Evolutionary conservation across 2,329 filamentous ascomycete genomes (phyloP), one percentile per base, ranked within the genome.

Genomic region (Cladorrhinum sp.): DNA sequence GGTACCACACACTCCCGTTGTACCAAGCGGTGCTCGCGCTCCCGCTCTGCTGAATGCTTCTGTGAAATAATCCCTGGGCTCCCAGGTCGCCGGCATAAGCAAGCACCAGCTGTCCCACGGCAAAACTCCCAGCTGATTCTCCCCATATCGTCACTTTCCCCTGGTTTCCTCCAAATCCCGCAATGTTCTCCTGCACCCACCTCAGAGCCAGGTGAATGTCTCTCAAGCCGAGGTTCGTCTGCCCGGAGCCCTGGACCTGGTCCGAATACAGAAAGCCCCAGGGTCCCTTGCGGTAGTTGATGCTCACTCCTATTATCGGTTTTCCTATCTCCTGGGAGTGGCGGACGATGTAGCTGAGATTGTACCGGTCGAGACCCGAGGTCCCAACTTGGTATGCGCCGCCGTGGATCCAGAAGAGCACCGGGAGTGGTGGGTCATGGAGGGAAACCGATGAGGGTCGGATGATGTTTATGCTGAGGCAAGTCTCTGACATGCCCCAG

Each of bases 391-490:
- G 62, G 41, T 67, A 67, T 16, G 67, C 71, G 18, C 72, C 72
- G 1, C 78, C 78, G 64, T 85, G 79, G 57, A 86, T 84, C 82
- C 83, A 87, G 0, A 86, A 77, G 12, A 76, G 77, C 3, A 87
- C 80, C 0, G 85, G 85, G 1, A 71, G 60, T 20, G 6, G 38
- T 16, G 38, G 6, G 18, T 45, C 18, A 29, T 5, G 10, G 6
- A 6, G 6, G 38, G 5, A 16, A 45, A 45, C 38, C 5, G 16
- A 16, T 4, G 38, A 16, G 0, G 84, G 83, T 3, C 85, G 78
- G 18, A 88, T 74, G 5, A 88, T 77, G 65, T 87, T 88, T 62
- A 88, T 72, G 52, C 82, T 85, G 1, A 88, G 75, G 61, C 85
- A 88, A 66, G 86, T 80, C 66, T 88, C 85, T 13, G 75, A 68